Conservation (phyloP, 2,329 filamentous ascomycete genomes). For the Paramyrothecium roridum region DNA sequence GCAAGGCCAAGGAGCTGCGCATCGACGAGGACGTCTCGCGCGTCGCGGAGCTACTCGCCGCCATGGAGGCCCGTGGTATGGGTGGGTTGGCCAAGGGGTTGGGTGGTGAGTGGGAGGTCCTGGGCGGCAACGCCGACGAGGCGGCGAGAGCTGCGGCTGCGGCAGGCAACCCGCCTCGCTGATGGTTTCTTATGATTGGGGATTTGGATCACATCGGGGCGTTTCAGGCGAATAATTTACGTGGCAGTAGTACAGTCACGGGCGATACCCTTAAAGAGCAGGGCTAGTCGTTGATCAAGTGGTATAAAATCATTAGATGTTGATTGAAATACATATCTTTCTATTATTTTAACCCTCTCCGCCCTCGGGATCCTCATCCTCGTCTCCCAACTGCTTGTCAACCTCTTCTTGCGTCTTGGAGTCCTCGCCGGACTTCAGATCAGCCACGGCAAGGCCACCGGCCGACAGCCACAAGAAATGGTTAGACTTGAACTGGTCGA, state of each 20-base stretch:
- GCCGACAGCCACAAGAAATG: conserved; percentile 75
- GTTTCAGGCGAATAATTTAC: no score
- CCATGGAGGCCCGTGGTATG: conserved; percentile 30
- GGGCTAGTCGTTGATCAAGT: no score
- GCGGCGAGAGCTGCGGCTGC: not conserved
- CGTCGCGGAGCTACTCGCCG: conserved; percentile 30
- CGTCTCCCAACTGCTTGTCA: conserved; percentile 48
- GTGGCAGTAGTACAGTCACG: no score
- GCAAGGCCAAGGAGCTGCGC: conserved; percentile 30
- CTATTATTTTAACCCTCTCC: conserved; percentile 33
- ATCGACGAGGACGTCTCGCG: conserved; percentile 31
- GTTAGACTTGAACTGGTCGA: conserved; percentile 69
- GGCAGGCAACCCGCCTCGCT: not conserved
- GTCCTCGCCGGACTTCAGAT: conserved; percentile 27
- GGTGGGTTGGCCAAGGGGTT: conserved; percentile 26
- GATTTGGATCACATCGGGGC: no score
- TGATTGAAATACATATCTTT: not conserved
- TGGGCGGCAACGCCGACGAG: not conserved
- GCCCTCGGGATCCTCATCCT: conserved; percentile 48
- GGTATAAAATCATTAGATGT: not conserved
- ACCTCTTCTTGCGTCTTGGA: conserved; percentile 39
- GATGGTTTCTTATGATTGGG: not conserved
- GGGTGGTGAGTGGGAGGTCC: conserved; percentile 26
- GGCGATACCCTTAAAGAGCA: no score
- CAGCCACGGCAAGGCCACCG: conserved; percentile 61